Evolutionary conservation across 768 basidiomycete species (phyloP).

Genomic region (Boletus sp.): DNA sequence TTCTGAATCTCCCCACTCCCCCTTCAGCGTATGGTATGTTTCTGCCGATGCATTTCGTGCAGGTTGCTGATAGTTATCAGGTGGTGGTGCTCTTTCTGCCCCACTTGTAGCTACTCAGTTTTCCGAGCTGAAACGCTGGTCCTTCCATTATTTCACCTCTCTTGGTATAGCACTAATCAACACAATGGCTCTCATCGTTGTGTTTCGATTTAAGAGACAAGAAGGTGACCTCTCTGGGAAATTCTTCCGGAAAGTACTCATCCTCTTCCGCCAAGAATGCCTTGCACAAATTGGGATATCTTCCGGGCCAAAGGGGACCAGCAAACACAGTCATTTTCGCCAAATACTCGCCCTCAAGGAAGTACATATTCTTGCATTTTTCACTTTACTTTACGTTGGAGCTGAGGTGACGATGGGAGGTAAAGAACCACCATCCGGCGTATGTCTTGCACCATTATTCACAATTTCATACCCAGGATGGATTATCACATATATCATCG

Average conservation of each 20-base stretch:
- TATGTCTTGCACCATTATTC: neutral
- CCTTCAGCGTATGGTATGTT: conserved; percentile 13
- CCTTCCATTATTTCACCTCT: conserved; percentile 47
- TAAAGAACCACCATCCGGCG: conserved; percentile 4
- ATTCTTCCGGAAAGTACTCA: neutral
- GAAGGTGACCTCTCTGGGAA: conserved; percentile 45
- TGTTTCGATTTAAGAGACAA: conserved; percentile 67
- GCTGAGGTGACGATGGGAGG: conserved; percentile 52
- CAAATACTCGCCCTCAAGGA: conserved; percentile 44
- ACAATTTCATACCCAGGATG: conserved; percentile 42
- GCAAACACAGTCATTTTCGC: conserved; percentile 40
- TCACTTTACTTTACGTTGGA: conserved; percentile 48
- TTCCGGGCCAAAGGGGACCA: conserved; percentile 18
- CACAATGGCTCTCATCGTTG: conserved; percentile 43
- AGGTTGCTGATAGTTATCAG: conserved; percentile 17
- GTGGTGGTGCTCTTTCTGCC: conserved; percentile 47
- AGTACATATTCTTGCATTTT: conserved; percentile 47
- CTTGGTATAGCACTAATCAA: conserved; percentile 63
- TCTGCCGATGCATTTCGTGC: neutral
- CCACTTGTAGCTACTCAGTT: conserved; percentile 58
- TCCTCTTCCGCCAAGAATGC: conserved; percentile 30
- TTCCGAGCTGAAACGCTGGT: conserved; percentile 37
- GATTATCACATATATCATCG: conserved; percentile 60
- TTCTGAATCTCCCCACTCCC: neutral
- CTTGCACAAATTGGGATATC: conserved; percentile 37